Base-by-base conservation (phyloP, 2,329 filamentous ascomycete species). In the Aspergillus sp. region DNA sequence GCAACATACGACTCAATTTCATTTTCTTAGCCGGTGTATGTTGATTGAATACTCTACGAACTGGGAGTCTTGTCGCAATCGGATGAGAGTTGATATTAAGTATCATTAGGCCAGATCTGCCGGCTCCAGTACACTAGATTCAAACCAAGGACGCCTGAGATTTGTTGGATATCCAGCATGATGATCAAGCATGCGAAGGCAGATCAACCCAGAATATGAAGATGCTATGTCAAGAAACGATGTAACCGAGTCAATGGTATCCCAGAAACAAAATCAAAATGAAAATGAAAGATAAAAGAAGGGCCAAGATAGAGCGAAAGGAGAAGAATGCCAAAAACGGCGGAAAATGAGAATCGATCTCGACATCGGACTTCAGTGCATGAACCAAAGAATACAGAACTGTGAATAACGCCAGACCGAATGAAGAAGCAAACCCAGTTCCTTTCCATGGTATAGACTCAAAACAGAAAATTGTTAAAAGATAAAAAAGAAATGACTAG, bases 201-300 rank as follows among this genome's bases (percentile, higher is more conserved):
- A 29, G 47, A 41, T 49, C 40, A 43, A 55, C 45, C 60, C 60
- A 60, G 14, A 10, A 29, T 7, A 10, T 46, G 49, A 50, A 46
- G 44, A 54, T 51, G 32, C 36, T 44, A 50, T 52, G 51, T 49
- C 49, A 56, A 34, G 51, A 54, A 38, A 49, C 49, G 43, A 55
- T 47, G 50, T 45, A 34, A 55, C 53, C 36, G 49, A 58, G 49
- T 25, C 51, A 52, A 52, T 58, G 59, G 59, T 56, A 58, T 59
- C 58, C 58, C 57, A 45, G 46, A 53, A 41, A 44, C 40, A 54
- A 52, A 40, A 50, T 38, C 47, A 41, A n/a, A n/a, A n/a, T n/a
- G 49, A 40, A 53, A 40, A 40, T 41, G 23, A 51, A 46, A 25
- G 50, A 54, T 50, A 46, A 52, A 51, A 50, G 34, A 56, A 49